Base-by-base conservation (phyloP, 2,329 filamentous ascomycete genomes). In the Tolypocladium endophyticum region DNA sequence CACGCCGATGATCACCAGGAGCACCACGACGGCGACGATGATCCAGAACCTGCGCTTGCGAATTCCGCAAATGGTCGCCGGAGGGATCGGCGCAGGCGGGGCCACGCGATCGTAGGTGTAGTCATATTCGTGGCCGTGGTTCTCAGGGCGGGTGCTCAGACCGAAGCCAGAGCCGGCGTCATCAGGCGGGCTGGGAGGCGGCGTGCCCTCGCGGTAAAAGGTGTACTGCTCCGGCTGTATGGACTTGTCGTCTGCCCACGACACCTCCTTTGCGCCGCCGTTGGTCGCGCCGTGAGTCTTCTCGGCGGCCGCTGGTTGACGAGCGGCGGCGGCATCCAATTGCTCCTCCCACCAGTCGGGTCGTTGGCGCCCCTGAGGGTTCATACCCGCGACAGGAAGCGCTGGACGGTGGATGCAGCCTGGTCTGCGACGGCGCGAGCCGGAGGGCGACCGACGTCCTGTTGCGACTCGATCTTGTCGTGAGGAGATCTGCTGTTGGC, bases 201-300 rank as follows among this genome's bases (percentile, higher is more conserved):
- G 74, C n/a, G 75, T 74, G 16, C 64, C 65, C 58, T 77, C 75
- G 23, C 74, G 72, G 64, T 74, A 76, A 43, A 77, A 77, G 0
- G 75, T 77, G 61, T 69, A 74, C 30, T 70, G 66, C 35, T 58
- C 59, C 57, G 55, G 55, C 35, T 4, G 25, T 7, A 41, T 36
- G 39, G 41, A 56, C 52, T 55, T 60, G 41, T 56, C 33, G 30
- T 45, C 54, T 14, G 20, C 20, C 50, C 50, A 54, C 30, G 50
- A 23, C 30, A 54, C 20, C 20, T 54, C 50, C 30, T 54, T 54
- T 14, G 50, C 30, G 50, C 28, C 30, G 50, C 30, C 30, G 20
- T 35, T 16, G 30, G 20, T 35, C 3, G 50, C 20, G 20, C 50
- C 18, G 20, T 14, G 50, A n/a, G 50, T 3, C 20, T 35, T 35